A percentile compares a stretch with the other conserved stretches of the same genome.
Conservation (phyloP, 495 filamentous ascomycete species). For the Xylaria bambusicola region DNA sequence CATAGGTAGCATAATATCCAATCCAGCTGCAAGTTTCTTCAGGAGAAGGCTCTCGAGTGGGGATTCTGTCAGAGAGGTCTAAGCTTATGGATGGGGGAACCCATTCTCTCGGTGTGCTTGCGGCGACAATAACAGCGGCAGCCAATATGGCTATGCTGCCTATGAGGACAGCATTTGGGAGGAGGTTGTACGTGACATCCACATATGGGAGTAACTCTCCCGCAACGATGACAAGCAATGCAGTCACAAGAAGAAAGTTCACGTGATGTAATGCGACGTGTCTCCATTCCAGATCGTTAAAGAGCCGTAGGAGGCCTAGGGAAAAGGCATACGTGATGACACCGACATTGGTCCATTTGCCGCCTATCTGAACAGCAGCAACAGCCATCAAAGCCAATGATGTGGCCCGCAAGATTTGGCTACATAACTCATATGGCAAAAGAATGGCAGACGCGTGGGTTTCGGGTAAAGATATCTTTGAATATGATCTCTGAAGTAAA, state of each 20-base stretch:
- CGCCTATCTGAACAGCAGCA: slow-evolving; percentile 22
- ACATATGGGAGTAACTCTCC: slow-evolving; percentile 37
- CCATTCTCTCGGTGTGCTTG: slow-evolving; percentile 42
- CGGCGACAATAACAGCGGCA: slow-evolving; percentile 34
- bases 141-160: slow-evolving; percentile 30
- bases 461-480: slow-evolving; percentile 26
- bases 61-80: slow-evolving; percentile 27
- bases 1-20: slow-evolving; percentile 50
- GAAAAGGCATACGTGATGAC: slow-evolving; percentile 35
- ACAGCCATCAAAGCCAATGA: slow-evolving; percentile 33
- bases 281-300: slow-evolving; percentile 38
- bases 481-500: slow-evolving; percentile 27
- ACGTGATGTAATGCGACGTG: slow-evolving; percentile 41
- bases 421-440: slow-evolving; percentile 33
- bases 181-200: slow-evolving; percentile 23
- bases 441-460: slow-evolving; percentile 31
- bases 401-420: slow-evolving; percentile 35
- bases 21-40: slow-evolving; percentile 55
- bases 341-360: slow-evolving; percentile 32
- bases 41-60: slow-evolving; percentile 36
- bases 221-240: slow-evolving; percentile 29
- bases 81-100: slow-evolving; percentile 36
- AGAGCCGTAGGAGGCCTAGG: slow-evolving; percentile 39
- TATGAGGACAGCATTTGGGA: slow-evolving; percentile 24
- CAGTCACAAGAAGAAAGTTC: slow-evolving; percentile 34